Percentiles rank a stretch among this genome's conserved stretches.
Evolutionary conservation across 2,329 filamentous ascomycete species (phyloP).

Genomic region (Elsinoe arachidis): DNA sequence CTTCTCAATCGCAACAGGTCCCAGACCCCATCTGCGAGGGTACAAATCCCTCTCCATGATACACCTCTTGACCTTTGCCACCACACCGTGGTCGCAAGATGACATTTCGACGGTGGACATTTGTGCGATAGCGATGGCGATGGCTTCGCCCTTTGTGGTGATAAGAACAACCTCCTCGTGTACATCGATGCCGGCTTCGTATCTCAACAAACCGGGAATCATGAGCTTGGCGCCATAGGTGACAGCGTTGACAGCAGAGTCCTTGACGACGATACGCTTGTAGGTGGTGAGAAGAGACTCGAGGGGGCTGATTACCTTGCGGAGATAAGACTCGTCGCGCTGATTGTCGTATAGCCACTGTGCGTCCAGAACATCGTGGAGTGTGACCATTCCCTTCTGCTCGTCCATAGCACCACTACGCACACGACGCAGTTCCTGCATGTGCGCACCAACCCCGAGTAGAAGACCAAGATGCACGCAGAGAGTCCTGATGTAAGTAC

Average conservation of each 20-base stretch:
- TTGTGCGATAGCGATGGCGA: constrained; percentile 89
- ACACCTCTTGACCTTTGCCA: constrained; percentile 97
- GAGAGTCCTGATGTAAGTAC: constrained; percentile 96
- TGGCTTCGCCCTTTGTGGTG: constrained; percentile 98
- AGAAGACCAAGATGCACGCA: constrained; percentile 83
- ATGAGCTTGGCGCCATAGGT: constrained; percentile 99
- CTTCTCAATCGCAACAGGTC: constrained; percentile 88
- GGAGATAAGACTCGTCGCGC: constrained; percentile 84
- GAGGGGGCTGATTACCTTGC: constrained; percentile 82
- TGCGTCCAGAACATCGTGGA: constrained; percentile 91
- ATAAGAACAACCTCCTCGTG: constrained; percentile 96
- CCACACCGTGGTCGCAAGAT: constrained; percentile 93
- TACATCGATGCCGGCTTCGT: constrained; percentile 84
- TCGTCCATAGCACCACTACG: constrained; percentile 93
- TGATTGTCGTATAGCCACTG: constrained; percentile 96
- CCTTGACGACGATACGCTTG: constrained; percentile 97
- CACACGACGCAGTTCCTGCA: constrained; percentile 95
- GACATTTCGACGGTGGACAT: constrained; percentile 98
- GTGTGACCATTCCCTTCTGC: constrained; percentile 76
- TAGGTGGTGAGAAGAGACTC: constrained; percentile 87
- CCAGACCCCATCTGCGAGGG: constrained; percentile 91
- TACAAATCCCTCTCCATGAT: constrained; percentile 99
- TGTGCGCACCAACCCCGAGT: constrained; percentile 82
- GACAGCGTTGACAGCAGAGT: constrained; percentile 89
- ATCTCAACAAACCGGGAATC: constrained; percentile 90